Evolutionary conservation across 306 rosid genomes (phyloP).

Genomic region (Cajanus cajan): DNA sequence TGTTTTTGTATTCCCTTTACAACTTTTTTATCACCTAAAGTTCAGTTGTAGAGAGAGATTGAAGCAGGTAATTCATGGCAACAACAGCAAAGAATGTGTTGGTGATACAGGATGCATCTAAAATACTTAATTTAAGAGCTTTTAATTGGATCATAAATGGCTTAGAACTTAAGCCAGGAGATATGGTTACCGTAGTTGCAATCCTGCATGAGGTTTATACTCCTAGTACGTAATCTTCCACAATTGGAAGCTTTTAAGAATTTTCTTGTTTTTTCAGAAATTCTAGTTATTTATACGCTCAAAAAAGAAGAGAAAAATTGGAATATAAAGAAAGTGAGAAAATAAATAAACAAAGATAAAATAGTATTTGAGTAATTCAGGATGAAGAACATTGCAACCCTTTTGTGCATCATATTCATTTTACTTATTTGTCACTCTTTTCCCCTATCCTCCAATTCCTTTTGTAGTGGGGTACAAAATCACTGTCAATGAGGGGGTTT

Average conservation of each 20-base stretch:
- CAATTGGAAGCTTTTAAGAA: neutral
- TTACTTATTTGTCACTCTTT: constrained; percentile 1
- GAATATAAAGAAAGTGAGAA: neutral
- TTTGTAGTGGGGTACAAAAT: constrained; percentile 68
- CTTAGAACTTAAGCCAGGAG: constrained; percentile 50
- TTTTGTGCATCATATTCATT: constrained; percentile 1
- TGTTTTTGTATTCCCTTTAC: neutral
- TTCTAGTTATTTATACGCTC: neutral
- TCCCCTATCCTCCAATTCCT: neutral
- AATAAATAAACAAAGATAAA: neutral
- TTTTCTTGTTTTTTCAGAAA: neutral
- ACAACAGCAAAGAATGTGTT: constrained; percentile 52
- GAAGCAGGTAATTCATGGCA: neutral
- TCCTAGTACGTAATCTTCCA: constrained; percentile 65
- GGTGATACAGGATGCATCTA: constrained; percentile 70
- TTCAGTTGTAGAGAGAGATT: neutral
- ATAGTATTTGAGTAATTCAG: neutral
- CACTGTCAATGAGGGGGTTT: constrained; percentile 35
- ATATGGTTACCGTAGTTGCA: constrained; percentile 58
- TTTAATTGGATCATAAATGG: constrained; percentile 50
- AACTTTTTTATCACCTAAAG: neutral
- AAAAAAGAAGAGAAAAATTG: neutral
- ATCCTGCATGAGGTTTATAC: constrained; percentile 61
- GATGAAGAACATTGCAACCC: neutral
- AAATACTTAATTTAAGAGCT: constrained; percentile 44